A percentile compares a stretch with the other conserved stretches of the same genome.
Conservation (phyloP, 2,329 filamentous ascomycete genomes). For the Akanthomyces lecanii region DNA sequence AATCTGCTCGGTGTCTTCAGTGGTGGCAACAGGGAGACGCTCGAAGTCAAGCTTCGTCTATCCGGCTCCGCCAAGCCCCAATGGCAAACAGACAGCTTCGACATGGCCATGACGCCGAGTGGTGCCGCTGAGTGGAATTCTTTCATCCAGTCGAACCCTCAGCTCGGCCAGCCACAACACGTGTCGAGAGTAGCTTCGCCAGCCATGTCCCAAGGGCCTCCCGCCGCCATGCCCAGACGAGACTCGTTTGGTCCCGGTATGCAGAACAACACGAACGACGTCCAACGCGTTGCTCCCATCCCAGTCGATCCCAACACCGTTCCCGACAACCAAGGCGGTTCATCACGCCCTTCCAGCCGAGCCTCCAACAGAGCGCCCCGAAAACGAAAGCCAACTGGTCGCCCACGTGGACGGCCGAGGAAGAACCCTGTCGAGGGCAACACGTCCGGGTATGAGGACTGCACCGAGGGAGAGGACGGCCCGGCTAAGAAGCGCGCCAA, state of each 20-base stretch:
- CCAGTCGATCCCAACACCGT: conserved; percentile 25
- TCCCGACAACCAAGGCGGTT: conserved; percentile 23
- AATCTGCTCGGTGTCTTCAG: conserved; percentile 81
- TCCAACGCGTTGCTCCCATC: conserved; percentile 34
- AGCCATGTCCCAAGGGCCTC: conserved; percentile 32
- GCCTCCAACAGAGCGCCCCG: conserved; percentile 44
- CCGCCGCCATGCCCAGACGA: conserved; percentile 22
- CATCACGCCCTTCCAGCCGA: conserved; percentile 58
- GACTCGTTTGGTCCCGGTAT: conserved; percentile 26
- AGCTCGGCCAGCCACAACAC: conserved; percentile 38
- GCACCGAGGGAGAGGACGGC: conserved; percentile 56
- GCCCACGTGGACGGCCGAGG: conserved; percentile 52
- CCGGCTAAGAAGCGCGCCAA: conserved; percentile 69
- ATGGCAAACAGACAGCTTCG: conserved; percentile 26
- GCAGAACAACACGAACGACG: conserved; percentile 25
- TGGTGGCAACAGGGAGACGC: conserved; percentile 76
- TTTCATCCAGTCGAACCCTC: conserved; percentile 68
- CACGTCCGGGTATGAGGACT: conserved; percentile 69
- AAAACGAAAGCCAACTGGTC: conserved; percentile 46
- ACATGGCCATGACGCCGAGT: conserved; percentile 41
- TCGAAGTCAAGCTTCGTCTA: conserved; percentile 89
- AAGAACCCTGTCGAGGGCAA: conserved; percentile 58
- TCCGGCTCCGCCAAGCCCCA: conserved; percentile 65
- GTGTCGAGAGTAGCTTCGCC: conserved; percentile 35
- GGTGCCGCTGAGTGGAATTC: conserved; percentile 75